These are phyloP conservation scores for Cymodocea nodosa DNA, from an alignment of 116 monocot genomes.

Conservation along the genomic window DNA sequence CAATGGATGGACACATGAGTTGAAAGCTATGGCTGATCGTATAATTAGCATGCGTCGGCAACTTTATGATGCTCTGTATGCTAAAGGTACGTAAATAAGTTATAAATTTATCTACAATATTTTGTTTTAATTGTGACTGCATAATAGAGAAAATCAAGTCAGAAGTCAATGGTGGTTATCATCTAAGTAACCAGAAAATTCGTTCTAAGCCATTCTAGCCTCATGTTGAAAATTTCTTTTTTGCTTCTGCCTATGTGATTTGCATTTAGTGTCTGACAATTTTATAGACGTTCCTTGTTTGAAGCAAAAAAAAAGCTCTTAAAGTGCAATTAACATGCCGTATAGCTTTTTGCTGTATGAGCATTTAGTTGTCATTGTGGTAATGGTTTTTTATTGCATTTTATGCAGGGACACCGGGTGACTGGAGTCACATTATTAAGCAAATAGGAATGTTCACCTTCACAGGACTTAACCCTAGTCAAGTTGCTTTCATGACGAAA, in stretches of 20 bases:
- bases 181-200: not conserved
- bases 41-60: conserved; percentile 87
- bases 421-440: conserved; percentile 33
- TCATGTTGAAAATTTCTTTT: not conserved
- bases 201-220: not conserved
- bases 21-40: conserved; percentile 97
- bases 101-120: not conserved
- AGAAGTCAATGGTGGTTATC: no score
- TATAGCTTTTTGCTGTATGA: no score
- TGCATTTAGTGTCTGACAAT: no score
- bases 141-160: no score
- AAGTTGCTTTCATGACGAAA: conserved; percentile 26
- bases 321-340: no score
- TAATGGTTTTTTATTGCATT: not conserved
- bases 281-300: no score
- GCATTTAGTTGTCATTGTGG: no score
- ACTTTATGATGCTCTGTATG: conserved; percentile 67
- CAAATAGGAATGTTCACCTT: conserved; percentile 35
- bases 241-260: not conserved
- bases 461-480: conserved; percentile 23
- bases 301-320: no score
- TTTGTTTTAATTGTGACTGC: no score
- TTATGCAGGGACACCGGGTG: conserved; percentile 28
- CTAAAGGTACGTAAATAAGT: conserved; percentile 41
- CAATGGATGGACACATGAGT: conserved; percentile 78